Evolutionary conservation across 1,139 yeast species (phyloP).

Genomic region (Pichia sp.): DNA sequence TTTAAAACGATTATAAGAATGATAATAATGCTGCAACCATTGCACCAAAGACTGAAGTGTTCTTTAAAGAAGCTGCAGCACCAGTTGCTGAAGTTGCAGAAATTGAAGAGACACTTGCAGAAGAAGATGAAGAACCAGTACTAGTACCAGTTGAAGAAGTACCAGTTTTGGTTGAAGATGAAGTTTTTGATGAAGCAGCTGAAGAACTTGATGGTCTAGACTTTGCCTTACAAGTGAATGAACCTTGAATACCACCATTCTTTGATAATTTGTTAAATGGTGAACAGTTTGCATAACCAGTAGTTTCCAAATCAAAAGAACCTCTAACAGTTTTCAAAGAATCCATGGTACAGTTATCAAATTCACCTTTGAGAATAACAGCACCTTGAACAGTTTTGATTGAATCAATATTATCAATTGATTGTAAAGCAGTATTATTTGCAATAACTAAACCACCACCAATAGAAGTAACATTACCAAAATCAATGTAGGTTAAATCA

Average conservation of each 20-base stretch:
- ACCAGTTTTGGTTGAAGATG: constrained; percentile 27
- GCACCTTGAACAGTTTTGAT: constrained; percentile 83
- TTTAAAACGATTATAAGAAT: constrained; percentile 42
- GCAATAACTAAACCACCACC: constrained; percentile 87
- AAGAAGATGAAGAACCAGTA: constrained; percentile 14
- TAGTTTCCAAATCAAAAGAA: constrained; percentile 78
- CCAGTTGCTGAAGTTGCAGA: constrained; percentile 21
- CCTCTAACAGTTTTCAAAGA: constrained; percentile 75
- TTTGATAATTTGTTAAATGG: constrained; percentile 61
- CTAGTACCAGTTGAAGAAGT: constrained; percentile 18
- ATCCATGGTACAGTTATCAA: constrained; percentile 71
- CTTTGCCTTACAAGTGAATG: constrained; percentile 63
- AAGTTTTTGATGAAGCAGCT: constrained; percentile 36
- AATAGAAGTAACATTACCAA: constrained; percentile 61
- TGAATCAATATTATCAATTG: constrained; percentile 67
- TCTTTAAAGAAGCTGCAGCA: constrained; percentile 31
- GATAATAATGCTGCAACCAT: constrained; percentile 60
- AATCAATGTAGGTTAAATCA: constrained; percentile 61
- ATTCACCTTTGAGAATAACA: constrained; percentile 70
- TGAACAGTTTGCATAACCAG: constrained; percentile 75
- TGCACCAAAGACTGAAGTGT: constrained; percentile 47
- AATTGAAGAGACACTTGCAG: constrained; percentile 19
- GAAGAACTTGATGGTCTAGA: constrained; percentile 37
- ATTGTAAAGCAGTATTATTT: constrained; percentile 67
- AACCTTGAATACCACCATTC: constrained; percentile 83